These are phyloP conservation scores for Neonectria coccinea DNA, from an alignment of 2,329 filamentous ascomycete species.

Conservation along the genomic window DNA sequence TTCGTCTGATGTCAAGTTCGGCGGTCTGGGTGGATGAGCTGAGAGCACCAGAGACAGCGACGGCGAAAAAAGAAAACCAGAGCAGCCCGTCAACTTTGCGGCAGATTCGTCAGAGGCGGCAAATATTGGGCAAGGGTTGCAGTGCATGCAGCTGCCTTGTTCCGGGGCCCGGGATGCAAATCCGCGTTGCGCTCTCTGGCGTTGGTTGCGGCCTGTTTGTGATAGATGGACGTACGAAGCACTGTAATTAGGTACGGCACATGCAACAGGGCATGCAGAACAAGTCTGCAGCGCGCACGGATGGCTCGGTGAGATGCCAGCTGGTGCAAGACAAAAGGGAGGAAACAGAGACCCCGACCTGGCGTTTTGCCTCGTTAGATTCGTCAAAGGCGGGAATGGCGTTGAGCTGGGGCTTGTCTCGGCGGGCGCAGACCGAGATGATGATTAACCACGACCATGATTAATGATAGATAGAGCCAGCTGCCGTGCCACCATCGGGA, in stretches of 20 bases:
- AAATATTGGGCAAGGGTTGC: constrained; percentile 11
- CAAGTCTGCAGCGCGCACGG: neutral
- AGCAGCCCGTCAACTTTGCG: neutral
- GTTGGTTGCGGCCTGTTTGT: constrained; percentile 5
- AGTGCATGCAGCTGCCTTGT: constrained; percentile 16
- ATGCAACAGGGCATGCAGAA: constrained; percentile 1
- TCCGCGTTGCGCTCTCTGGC: constrained; percentile 9
- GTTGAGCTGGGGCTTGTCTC: neutral
- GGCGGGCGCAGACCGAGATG: neutral
- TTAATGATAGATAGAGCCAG: neutral
- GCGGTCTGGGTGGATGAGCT: neutral
- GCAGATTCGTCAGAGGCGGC: constrained; percentile 4
- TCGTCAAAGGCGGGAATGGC: neutral
- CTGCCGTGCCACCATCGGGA: neutral
- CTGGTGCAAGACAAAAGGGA: neutral
- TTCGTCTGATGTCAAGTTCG: neutral
- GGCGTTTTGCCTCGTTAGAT: neutral
- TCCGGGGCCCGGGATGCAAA: constrained; percentile 6
- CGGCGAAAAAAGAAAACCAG: no score
- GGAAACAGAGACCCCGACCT: constrained; percentile 1
- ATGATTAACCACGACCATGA: neutral
- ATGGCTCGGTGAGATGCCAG: constrained; percentile 3
- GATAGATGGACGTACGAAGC: constrained; percentile 12
- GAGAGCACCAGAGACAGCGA: no score
- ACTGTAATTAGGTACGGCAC: neutral